These are phyloP conservation scores for Lentinula edodes DNA, from an alignment of 768 basidiomycete genomes.

Conservation along the genomic window DNA sequence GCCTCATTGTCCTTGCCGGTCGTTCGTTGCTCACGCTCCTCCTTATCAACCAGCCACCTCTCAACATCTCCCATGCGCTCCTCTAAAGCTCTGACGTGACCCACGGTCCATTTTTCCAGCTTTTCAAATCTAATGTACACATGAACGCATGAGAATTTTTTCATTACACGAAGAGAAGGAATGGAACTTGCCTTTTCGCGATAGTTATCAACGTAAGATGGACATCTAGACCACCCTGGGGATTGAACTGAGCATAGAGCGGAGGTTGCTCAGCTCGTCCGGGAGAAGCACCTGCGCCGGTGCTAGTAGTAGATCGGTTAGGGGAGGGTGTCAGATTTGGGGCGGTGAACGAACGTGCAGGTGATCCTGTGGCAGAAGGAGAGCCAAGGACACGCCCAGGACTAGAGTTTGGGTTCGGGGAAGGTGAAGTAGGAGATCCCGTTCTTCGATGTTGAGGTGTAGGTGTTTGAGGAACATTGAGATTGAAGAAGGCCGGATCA, in stretches of 20 bases:
- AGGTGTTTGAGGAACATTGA: slow-evolving; percentile 41
- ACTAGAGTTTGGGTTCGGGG: slow-evolving; percentile 27
- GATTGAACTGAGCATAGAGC: slow-evolving; percentile 70
- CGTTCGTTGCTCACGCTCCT: slow-evolving; percentile 31
- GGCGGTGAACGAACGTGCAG: not conserved
- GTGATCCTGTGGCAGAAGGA: slow-evolving; percentile 1
- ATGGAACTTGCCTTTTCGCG: slow-evolving; percentile 43
- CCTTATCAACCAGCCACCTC: slow-evolving; percentile 82
- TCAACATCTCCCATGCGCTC: slow-evolving; percentile 92
- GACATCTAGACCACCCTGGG: slow-evolving; percentile 69
- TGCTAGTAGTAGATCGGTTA: slow-evolving; percentile 13
- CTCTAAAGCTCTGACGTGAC: slow-evolving; percentile 84
- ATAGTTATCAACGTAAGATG: slow-evolving; percentile 69
- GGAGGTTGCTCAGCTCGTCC: slow-evolving; percentile 53
- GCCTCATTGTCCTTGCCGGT: not conserved
- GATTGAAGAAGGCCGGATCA: slow-evolving; percentile 55
- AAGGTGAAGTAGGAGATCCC: slow-evolving; percentile 58
- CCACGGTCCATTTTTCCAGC: slow-evolving; percentile 85
- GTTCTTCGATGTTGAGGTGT: slow-evolving; percentile 43
- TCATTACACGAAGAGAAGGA: not conserved
- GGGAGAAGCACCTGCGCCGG: slow-evolving; percentile 22
- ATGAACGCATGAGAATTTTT: not conserved
- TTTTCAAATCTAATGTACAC: slow-evolving; percentile 57
- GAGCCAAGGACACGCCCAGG: not conserved
- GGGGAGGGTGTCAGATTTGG: slow-evolving; percentile 3